These are phyloP conservation scores for Monosporascus sp. DNA, from an alignment of 2,329 filamentous ascomycete genomes.

Conservation along the genomic window DNA sequence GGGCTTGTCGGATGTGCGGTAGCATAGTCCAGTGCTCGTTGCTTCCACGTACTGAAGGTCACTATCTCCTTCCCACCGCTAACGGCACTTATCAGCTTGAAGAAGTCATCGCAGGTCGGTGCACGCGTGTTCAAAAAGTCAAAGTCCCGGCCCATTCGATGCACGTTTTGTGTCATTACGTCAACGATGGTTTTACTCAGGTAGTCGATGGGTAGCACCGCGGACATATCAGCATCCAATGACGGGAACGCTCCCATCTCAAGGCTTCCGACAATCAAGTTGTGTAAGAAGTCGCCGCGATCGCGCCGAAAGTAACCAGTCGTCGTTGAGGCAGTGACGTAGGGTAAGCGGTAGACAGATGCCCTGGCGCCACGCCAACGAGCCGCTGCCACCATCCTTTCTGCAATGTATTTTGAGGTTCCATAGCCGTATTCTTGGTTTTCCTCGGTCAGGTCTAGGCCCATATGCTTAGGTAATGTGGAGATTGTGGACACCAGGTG, in stretches of 20 bases:
- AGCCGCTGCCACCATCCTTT: slow-evolving; percentile 20
- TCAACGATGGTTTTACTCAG: slow-evolving; percentile 19
- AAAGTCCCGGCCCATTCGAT: slow-evolving; percentile 18
- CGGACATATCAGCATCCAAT: slow-evolving; percentile 19
- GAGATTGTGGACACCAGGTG: slow-evolving; percentile 25
- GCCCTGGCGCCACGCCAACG: slow-evolving; percentile 22
- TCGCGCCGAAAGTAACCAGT: slow-evolving; percentile 23
- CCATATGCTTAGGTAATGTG: slow-evolving; percentile 22
- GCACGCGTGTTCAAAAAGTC: slow-evolving; percentile 21
- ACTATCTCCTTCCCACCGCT: slow-evolving; percentile 13
- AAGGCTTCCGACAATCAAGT: slow-evolving; percentile 20
- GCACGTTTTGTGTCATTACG: slow-evolving; percentile 17
- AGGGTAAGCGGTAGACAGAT: slow-evolving; percentile 21
- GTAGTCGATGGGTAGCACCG: slow-evolving; percentile 24
- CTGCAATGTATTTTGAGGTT: slow-evolving; percentile 22
- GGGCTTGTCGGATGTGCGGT: slow-evolving; percentile 11
- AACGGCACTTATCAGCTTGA: slow-evolving; percentile 12
- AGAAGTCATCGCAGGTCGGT: slow-evolving; percentile 19
- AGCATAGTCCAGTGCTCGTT: slow-evolving; percentile 17
- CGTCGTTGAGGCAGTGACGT: slow-evolving; percentile 20
- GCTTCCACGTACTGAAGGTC: slow-evolving; percentile 18
- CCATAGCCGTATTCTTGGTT: slow-evolving; percentile 24
- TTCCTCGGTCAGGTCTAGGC: slow-evolving; percentile 15
- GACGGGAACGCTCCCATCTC: slow-evolving; percentile 22
- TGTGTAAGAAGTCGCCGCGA: slow-evolving; percentile 25